These are phyloP conservation scores for Drosera spatulata DNA, from an alignment of 179 eudicot species.

Conservation along the genomic window DNA sequence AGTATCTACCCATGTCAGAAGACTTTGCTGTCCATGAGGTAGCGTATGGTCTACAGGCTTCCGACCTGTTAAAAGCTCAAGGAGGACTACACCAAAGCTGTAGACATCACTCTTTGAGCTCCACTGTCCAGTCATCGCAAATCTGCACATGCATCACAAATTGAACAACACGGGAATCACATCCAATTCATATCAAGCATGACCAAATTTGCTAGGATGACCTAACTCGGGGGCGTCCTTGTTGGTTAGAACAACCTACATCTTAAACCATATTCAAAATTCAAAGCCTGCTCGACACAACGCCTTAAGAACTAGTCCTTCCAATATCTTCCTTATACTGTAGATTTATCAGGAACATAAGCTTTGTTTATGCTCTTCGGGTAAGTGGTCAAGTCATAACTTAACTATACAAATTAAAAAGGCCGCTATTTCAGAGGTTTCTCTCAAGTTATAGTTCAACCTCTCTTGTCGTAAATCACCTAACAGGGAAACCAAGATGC, in stretches of 20 bases:
- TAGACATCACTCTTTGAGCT: slow-evolving; percentile 91
- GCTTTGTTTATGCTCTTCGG: too few species aligned
- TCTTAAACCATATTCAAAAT: too few species aligned
- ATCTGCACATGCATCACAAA: slow-evolving; percentile 20
- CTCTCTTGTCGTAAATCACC: not conserved
- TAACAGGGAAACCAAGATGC: not conserved
- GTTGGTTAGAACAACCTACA: too few species aligned
- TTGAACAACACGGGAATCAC: not conserved
- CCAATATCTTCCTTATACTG: too few species aligned
- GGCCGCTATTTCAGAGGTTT: not conserved
- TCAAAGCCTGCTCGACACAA: too few species aligned
- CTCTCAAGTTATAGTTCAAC: not conserved
- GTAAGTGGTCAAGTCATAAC: too few species aligned
- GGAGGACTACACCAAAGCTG: slow-evolving; percentile 82
- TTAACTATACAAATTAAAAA: too few species aligned
- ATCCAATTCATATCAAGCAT: not conserved
- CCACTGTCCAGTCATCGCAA: slow-evolving; percentile 93
- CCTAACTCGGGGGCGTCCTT: too few species aligned
- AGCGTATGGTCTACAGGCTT: slow-evolving; percentile 90
- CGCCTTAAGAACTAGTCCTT: too few species aligned
- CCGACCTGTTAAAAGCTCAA: slow-evolving; percentile 85
- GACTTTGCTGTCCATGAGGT: slow-evolving; percentile 92
- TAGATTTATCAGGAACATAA: too few species aligned
- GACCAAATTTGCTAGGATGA: too few species aligned
- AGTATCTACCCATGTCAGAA: slow-evolving; percentile 75